These are phyloP conservation scores for Chrysanthemum makinoi DNA, from an alignment of 129 eudicot species.

Conservation along the genomic window DNA sequence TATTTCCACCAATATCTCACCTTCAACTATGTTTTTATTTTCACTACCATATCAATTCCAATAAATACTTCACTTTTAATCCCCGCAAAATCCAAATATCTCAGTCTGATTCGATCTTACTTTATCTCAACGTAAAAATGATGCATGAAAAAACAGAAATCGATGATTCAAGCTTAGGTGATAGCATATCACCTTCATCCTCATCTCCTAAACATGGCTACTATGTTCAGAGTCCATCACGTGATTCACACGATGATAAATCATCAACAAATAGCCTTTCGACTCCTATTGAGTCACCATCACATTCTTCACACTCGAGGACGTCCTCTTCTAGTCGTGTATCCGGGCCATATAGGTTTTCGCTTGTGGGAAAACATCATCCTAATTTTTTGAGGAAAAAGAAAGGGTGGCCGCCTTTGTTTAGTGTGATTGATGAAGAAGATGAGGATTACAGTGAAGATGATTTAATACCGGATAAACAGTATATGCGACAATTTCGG, in stretches of 20 bases:
- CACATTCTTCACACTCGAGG: conserved; percentile 41
- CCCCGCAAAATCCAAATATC: neutral
- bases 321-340: conserved; percentile 46
- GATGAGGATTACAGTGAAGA: conserved; percentile 35
- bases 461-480: conserved; percentile 21
- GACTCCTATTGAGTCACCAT: conserved; percentile 49
- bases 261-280: conserved; percentile 42
- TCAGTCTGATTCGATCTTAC: neutral
- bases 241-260: conserved; percentile 65
- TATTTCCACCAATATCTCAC: conserved; percentile 22
- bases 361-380: conserved; percentile 26
- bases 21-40: neutral
- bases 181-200: conserved; percentile 42
- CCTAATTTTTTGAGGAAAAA: conserved; percentile 26
- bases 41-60: conserved; percentile 22
- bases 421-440: conserved; percentile 52
- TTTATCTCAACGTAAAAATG: conserved; percentile 13
- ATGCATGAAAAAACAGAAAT: conserved; percentile 50
- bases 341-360: conserved; percentile 34
- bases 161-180: conserved; percentile 39
- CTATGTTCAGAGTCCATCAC: conserved; percentile 77
- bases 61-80: conserved; percentile 4
- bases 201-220: conserved; percentile 44
- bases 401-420: conserved; percentile 39
- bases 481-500: conserved; percentile 26